Evolutionary conservation across 805 yeast species (phyloP).

Genomic region (Metschnikowia gelsemii): DNA sequence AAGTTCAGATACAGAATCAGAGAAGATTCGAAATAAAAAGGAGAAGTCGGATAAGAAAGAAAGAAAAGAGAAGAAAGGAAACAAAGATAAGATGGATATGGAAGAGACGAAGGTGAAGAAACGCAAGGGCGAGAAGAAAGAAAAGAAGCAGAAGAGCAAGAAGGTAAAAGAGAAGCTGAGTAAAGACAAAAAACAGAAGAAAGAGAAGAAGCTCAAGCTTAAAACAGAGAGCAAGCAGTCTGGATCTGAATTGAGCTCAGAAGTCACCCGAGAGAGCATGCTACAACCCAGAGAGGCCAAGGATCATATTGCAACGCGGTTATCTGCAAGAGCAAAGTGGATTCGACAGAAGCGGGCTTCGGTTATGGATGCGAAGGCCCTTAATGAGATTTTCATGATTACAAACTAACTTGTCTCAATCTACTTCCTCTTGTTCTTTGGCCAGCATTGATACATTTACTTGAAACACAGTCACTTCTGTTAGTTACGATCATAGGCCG

Average conservation of each 20-base stretch:
- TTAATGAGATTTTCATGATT: conserved; percentile 92
- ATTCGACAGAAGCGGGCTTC: conserved; percentile 90
- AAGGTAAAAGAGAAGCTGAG: conserved; percentile 17
- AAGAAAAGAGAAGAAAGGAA: conserved; percentile 19
- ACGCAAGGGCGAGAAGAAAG: conserved; percentile 21
- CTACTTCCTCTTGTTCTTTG: too few relatives aligned
- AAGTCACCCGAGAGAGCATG: conserved; percentile 29
- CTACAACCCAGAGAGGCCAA: conserved; percentile 21
- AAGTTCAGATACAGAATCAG: conserved; percentile 12
- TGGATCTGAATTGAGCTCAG: conserved; percentile 25
- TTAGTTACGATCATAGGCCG: too few relatives aligned
- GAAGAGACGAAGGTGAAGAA: conserved; percentile 15
- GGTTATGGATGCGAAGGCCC: conserved; percentile 81
- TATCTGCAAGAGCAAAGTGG: conserved; percentile 77
- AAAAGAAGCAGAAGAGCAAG: conserved; percentile 18
- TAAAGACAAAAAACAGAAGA: conserved; percentile 14
- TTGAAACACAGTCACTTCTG: too few relatives aligned
- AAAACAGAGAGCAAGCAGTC: conserved; percentile 25
- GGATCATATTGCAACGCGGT: conserved; percentile 32
- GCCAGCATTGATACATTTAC: too few relatives aligned
- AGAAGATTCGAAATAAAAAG: conserved; percentile 18
- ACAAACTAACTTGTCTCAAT: conserved; percentile 35
- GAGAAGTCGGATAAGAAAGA: conserved; percentile 22
- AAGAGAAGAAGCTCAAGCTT: conserved; percentile 12
- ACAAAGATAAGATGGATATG: conserved; percentile 12